phyloP scores from a whole-genome alignment of 192 early-diverging fungal species.

The Funneliformis geosporum region DNA sequence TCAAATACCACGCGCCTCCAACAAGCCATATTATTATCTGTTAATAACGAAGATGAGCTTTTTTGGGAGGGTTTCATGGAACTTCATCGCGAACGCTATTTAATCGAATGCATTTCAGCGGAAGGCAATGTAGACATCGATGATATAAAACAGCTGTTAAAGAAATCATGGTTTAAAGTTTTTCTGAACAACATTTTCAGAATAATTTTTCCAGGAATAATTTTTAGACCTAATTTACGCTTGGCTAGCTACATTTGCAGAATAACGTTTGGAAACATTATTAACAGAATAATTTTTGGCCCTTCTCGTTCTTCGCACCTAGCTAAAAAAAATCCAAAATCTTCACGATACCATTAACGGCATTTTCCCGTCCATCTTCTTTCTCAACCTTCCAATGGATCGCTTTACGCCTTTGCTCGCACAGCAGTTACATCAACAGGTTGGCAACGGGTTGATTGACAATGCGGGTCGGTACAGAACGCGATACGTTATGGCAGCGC shows the following conservation, averaged over 20 bases:
- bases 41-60: conserved; percentile 11
- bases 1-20: conserved; percentile 10
- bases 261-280: too few relatives aligned
- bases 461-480: conserved; percentile 27
- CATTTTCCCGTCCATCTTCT: conserved; percentile 26
- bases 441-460: conserved; percentile 20
- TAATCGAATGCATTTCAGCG: conserved; percentile 18
- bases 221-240: conserved; percentile 15
- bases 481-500: conserved; percentile 21
- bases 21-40: conserved; percentile 24
- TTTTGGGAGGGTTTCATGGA: conserved; percentile 23
- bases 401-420: conserved; percentile 19
- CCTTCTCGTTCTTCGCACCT: too few relatives aligned
- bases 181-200: not conserved
- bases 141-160: conserved; percentile 16
- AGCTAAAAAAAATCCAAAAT: conserved; percentile 15
- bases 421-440: conserved; percentile 21
- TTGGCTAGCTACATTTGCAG: not conserved
- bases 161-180: conserved; percentile 21
- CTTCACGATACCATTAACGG: not conserved
- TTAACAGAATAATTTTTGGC: too few relatives aligned
- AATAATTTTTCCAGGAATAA: conserved; percentile 8
- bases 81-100: conserved; percentile 25
- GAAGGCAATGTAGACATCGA: conserved; percentile 20
- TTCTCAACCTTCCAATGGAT: conserved; percentile 25